phyloP scores from a whole-genome alignment of 768 basidiomycete genomes.

The Amyloporia xantha region DNA sequence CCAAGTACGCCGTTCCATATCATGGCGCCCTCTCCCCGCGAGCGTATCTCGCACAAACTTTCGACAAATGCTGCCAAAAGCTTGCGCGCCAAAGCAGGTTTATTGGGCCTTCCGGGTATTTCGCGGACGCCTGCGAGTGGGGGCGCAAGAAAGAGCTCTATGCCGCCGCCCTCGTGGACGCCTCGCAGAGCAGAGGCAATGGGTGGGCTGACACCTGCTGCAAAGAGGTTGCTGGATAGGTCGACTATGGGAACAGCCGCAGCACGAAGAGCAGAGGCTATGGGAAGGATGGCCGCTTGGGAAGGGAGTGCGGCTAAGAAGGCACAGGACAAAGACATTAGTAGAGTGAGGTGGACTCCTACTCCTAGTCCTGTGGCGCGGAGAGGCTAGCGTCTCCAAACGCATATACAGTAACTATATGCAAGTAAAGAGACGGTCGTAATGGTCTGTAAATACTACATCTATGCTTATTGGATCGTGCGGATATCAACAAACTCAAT shows the following conservation, averaged over 20 bases:
- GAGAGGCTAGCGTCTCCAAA: no score
- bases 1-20: constrained; percentile 73
- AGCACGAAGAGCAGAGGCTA: constrained; percentile 57
- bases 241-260: constrained; percentile 62
- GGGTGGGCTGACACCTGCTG: constrained; percentile 84
- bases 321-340: constrained; percentile 54
- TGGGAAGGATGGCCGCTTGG: constrained; percentile 56
- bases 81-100: constrained; percentile 67
- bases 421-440: no score
- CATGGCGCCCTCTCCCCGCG: constrained; percentile 69
- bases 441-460: no score
- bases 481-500: no score
- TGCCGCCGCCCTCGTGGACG: constrained; percentile 78
- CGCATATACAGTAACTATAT: neutral
- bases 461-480: no score
- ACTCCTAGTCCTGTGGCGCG: constrained; percentile 49
- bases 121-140: constrained; percentile 30
- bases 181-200: constrained; percentile 70
- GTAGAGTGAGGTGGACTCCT: constrained; percentile 72
- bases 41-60: constrained; percentile 74
- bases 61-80: constrained; percentile 78
- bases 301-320: constrained; percentile 29
- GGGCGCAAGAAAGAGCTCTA: constrained; percentile 38
- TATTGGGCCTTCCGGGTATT: constrained; percentile 41
- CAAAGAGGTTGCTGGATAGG: constrained; percentile 64